phyloP scores from a whole-genome alignment of 441 rosid genomes.

The Geranium incanum region DNA sequence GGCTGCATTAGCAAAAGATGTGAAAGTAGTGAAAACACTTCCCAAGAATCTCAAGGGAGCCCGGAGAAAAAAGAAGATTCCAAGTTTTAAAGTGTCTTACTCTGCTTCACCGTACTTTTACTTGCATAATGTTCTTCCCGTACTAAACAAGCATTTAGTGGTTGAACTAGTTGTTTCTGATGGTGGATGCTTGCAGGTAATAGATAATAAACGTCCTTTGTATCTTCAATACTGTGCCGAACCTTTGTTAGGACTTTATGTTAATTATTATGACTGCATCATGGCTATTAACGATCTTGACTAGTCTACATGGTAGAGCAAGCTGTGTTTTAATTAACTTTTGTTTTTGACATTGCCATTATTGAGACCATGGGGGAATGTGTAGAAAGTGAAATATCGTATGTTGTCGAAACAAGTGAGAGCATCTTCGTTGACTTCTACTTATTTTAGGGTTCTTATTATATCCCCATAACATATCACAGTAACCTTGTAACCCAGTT shows the following conservation, averaged over 20 bases:
- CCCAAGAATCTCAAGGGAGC: slow-evolving; percentile 85
- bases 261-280: too few species aligned
- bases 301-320: too few species aligned
- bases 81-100: slow-evolving; percentile 64
- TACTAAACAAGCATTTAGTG: slow-evolving; percentile 71
- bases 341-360: too few species aligned
- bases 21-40: slow-evolving; percentile 73
- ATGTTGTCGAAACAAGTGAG: too few species aligned
- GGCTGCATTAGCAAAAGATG: slow-evolving; percentile 62
- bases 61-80: slow-evolving; percentile 79
- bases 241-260: background rate
- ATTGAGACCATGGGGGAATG: too few species aligned
- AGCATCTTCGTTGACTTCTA: too few species aligned
- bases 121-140: slow-evolving; percentile 78
- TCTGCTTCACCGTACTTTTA: slow-evolving; percentile 79
- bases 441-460: too few species aligned
- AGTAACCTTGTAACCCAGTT: too few species aligned
- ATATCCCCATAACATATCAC: too few species aligned
- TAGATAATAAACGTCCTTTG: background rate
- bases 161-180: slow-evolving; percentile 80
- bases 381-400: too few species aligned
- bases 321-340: too few species aligned
- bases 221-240: background rate
- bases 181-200: slow-evolving; percentile 93
- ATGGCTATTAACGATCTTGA: too few species aligned